Base-by-base conservation (phyloP, 768 basidiomycete species). In the Leccinum aurantiacum region DNA sequence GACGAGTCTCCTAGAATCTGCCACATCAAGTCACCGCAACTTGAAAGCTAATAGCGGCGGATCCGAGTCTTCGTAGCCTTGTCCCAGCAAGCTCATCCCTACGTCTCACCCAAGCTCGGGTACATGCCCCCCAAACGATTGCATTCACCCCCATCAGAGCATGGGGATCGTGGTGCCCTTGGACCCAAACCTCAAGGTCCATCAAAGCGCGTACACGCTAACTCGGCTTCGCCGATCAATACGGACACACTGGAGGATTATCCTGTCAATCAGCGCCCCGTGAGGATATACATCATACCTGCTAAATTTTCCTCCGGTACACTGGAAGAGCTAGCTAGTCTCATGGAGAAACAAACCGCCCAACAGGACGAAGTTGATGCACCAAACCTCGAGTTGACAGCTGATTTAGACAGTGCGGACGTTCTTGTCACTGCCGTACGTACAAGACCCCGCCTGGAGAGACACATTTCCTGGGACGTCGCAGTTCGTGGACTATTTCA, bases 371-470 rank as follows among this genome's bases (percentile, higher is more conserved):
- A 29, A 25, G 22, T 22, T 3, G 24, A 51, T 47, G 35, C 61
- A 25, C 63, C 63, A 9, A 56, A 54, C 14, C 55, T 83, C 10
- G 69, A 77, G 55, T 67, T 82, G 31, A 79, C 79, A 57, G 61
- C 65, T 15, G 66, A 81, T 41, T 62, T 75, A 3, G 71, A 78
- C 15, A 78, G 82, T 11, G 86, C 89, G 5, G 83, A 91, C 54
- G 75, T 91, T 35, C 74, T 93, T 41, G 67, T 93, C 57, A 90
- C 91, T 6, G 80, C 77, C 17, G 77, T 91, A 27, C 79, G 71
- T 35, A 91, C 90, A 84, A 78, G 79, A 64, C 81, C 81, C 60
- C 81, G 91, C 2, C 74, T 93, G 1, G 86, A 90, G 71, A 78
- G 90, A 53, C 90, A 92, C 71, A 55, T 93, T 14, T 66, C 79